Evolutionary conservation across 352 stramenopile species (phyloP), one percentile per base, ranked within the genome.

Genomic region (Phytophthora tubulina): DNA sequence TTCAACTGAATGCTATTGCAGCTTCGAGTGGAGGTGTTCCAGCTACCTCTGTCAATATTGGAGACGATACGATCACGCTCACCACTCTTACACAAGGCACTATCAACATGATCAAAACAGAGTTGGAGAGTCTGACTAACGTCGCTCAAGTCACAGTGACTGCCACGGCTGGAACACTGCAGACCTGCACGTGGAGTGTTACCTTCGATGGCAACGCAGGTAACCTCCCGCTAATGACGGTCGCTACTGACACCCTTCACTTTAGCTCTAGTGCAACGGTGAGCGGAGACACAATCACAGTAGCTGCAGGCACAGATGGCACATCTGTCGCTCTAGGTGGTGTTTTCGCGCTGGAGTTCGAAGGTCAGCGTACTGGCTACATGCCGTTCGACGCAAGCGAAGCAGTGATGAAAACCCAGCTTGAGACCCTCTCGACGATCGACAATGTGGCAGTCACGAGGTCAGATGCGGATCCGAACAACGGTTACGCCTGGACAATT

Each of bases 151-250:
- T 99, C 8, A 97, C 85, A 3, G 94, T 98, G 21, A 89, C 91
- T 6, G 76, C 82, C 1, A 79, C 70, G 4, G 44, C 82, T 48
- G 80, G 81, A n/a, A 57, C 82, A 10, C 66, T 79, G 9, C 79
- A 94, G 50, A 84, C 88, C 3, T 99, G 97, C 67, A 88, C 80
- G 3, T 99, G 95, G 94, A 76, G 82, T 51, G 80, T 99, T 33
- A 99, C 94, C 1, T 99, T 99, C 62, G 91, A 98, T 54, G 94
- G 86, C 8, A 99, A 99, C 63, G 94, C 96, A 3, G 96, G 96
- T 13, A 61, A 96, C 55, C 65, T 96, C 27, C 76, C 80, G 4
- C 57, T 89, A 11, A 77, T 96, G 63, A 66, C 76, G 15, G 81
- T 92, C 5, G 86, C 83, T 0, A 78, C 84, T 7, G 68, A 86